These are phyloP conservation scores for Termitomyces bulborhizus DNA, from an alignment of 768 basidiomycete genomes.

Conservation along the genomic window DNA sequence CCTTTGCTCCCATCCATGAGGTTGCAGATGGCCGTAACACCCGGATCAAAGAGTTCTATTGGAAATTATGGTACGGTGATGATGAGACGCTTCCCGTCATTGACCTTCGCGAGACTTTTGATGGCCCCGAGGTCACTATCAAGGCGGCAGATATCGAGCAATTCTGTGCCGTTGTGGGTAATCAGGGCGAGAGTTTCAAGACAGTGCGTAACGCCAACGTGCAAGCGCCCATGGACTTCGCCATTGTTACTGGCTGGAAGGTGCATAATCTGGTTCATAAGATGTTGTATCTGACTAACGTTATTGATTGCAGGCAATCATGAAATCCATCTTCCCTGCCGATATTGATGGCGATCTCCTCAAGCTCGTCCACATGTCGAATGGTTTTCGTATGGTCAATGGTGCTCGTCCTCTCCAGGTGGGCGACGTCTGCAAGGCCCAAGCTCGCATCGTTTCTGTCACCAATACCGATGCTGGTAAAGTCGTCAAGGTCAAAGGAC, in stretches of 20 bases:
- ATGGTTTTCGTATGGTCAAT: constrained; percentile 87
- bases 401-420: constrained; percentile 71
- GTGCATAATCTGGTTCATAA: constrained; percentile 36
- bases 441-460: constrained; percentile 85
- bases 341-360: constrained; percentile 91
- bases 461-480: constrained; percentile 90
- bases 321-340: constrained; percentile 94
- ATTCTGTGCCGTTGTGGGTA: constrained; percentile 92
- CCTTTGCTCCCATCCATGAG: constrained; percentile 92
- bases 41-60: constrained; percentile 96
- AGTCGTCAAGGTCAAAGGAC: constrained; percentile 84
- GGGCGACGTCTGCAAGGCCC: constrained; percentile 86
- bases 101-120: constrained; percentile 75
- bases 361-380: constrained; percentile 95
- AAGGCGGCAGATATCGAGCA: constrained; percentile 70
- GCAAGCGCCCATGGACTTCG: constrained; percentile 97
- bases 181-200: constrained; percentile 90
- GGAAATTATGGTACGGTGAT: constrained; percentile 97
- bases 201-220: constrained; percentile 59
- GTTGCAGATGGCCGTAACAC: constrained; percentile 75
- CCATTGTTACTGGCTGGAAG: constrained; percentile 98
- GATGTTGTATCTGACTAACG: constrained; percentile 4
- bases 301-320: constrained; percentile 70
- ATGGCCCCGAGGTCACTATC: constrained; percentile 81
- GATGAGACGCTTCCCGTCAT: constrained; percentile 72